phyloP scores from a whole-genome alignment of 768 basidiomycete genomes.

The Tephrocybe rancida region DNA sequence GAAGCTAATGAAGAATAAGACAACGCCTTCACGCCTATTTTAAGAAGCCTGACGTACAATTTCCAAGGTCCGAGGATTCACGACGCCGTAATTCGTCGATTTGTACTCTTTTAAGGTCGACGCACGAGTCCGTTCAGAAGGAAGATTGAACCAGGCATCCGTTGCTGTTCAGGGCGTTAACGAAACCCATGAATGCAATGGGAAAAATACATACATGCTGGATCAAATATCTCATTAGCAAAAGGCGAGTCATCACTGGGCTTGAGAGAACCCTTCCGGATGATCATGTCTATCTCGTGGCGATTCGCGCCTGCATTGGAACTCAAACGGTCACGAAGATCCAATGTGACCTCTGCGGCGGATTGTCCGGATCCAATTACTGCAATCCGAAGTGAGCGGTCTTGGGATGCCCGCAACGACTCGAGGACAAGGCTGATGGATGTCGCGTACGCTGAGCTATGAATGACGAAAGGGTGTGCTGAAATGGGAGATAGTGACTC shows the following conservation, averaged over 20 bases:
- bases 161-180: conserved; percentile 33
- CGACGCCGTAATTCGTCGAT: conserved; percentile 55
- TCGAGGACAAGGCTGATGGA: conserved; percentile 38
- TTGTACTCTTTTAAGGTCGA: conserved; percentile 44
- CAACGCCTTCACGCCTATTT: background rate
- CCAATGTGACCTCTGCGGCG: conserved; percentile 47
- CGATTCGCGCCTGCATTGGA: conserved; percentile 25
- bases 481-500: conserved; percentile 30
- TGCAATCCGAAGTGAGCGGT: conserved; percentile 39
- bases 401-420: conserved; percentile 18
- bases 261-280: conserved; percentile 51
- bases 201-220: conserved; percentile 34
- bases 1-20: conserved; percentile 33
- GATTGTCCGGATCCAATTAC: conserved; percentile 53
- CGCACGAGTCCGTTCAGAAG: conserved; percentile 35
- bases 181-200: background rate
- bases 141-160: conserved; percentile 38
- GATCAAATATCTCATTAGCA: conserved; percentile 58
- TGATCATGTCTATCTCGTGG: conserved; percentile 51
- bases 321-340: conserved; percentile 41
- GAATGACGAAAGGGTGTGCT: conserved; percentile 39
- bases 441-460: conserved; percentile 45
- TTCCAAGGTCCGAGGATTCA: conserved; percentile 50
- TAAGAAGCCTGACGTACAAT: conserved; percentile 27
- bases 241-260: conserved; percentile 57